Evolutionary conservation across 805 yeast genomes (phyloP), one percentile per base, ranked within the genome.

Genomic region (Ogataea neopini): DNA sequence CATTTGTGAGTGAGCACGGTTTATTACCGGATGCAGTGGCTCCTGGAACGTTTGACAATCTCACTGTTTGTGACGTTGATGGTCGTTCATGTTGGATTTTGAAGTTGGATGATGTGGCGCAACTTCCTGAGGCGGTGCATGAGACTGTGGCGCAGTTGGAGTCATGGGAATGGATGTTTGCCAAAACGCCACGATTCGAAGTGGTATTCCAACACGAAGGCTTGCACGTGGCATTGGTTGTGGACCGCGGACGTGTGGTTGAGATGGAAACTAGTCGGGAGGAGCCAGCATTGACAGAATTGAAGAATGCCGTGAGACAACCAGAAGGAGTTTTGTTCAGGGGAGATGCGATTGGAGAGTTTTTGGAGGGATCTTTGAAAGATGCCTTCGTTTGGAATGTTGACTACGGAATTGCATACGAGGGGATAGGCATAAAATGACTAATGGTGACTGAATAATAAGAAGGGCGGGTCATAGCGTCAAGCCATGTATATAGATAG

Each of bases 101-200:
- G 23, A 54, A 55, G 18, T 18, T 69, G 3, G 64, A 64, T 18
- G 54, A 57, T 36, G 36, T 55, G 5, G 30, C 44, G 3, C 55
- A 58, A 4, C 44, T 69, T 9, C 72, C 72, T 0, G 15, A 54
- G 0, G 80, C 79, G 26, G 69, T 86, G 0, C 23, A 46, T 2
- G 57, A 70, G 2, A 68, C 70, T 0, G 71, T 73, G 26, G 48
- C 65, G 0, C 74, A 73, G 22, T 66, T 88, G 15, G 59, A 68
- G 36, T 64, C 73, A 17, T 85, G 94, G 86, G 70, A 77, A 1
- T 91, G 96, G 96, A 78, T 70, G 30, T 89, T 69, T 63, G 91
- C 89, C 1, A 71, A 75, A 17, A 85, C 96, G 0, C 97, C 97
- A 0, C 74, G 71, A 49, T 94, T 92, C 62, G 71, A 75, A 34